Conservation (phyloP, 1,284 basidiomycete species). For the Cystobasidium pallidum region DNA sequence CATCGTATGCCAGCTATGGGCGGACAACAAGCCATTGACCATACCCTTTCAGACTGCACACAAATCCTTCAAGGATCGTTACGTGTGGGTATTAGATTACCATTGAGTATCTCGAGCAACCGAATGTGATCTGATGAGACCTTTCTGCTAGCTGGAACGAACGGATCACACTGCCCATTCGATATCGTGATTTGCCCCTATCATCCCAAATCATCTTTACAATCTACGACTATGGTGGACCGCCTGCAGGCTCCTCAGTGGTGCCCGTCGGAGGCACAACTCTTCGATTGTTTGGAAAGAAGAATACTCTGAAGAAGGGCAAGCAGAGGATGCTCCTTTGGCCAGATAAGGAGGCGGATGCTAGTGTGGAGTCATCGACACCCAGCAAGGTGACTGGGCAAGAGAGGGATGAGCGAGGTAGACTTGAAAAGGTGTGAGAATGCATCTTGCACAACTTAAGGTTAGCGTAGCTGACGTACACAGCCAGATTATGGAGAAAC, state of each 20-base stretch:
- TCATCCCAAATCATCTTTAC: constrained; percentile 89
- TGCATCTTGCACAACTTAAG: not conserved
- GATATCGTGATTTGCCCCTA: constrained; percentile 85
- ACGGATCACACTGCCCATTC: constrained; percentile 85
- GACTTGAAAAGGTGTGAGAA: constrained; percentile 84
- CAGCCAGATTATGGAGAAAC: constrained; percentile 85
- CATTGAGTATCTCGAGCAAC: no score
- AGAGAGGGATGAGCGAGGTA: constrained; percentile 83
- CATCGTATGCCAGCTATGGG: constrained; percentile 84
- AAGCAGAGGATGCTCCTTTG: constrained; percentile 88
- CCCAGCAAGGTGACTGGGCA: constrained; percentile 74
- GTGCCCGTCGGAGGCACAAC: constrained; percentile 82
- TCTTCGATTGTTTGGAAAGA: constrained; percentile 85
- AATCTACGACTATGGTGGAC: constrained; percentile 87
- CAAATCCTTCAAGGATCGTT: constrained; percentile 79
- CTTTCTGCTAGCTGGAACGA: constrained; percentile 81
- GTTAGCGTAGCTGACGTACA: constrained; percentile 15
- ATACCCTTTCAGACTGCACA: constrained; percentile 88
- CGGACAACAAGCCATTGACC: constrained; percentile 89
- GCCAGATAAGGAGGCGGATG: constrained; percentile 81
- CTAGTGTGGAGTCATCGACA: constrained; percentile 75
- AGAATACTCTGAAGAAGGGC: constrained; percentile 84
- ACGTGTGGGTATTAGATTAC: constrained; percentile 64
- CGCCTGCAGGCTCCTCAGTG: constrained; percentile 62
- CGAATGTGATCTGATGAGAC: constrained; percentile 9